These are phyloP conservation scores for Diaporthe helianthi DNA, from an alignment of 2,329 filamentous ascomycete species.

Conservation along the genomic window DNA sequence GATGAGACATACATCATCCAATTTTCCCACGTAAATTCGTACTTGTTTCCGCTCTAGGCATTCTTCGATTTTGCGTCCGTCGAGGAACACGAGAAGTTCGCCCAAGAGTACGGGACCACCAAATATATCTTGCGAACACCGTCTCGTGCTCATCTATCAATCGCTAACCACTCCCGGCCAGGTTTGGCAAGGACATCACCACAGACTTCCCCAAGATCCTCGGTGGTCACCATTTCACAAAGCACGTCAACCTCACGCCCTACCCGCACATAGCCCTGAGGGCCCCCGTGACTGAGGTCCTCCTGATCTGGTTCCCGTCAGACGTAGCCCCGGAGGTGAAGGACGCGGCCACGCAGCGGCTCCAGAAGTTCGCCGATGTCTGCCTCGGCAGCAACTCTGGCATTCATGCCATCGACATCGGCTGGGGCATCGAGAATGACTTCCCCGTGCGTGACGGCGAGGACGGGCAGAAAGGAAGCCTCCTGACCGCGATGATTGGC, in stretches of 20 bases:
- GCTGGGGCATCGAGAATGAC: slow-evolving; percentile 45
- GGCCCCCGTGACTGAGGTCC: slow-evolving; percentile 35
- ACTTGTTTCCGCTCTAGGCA: background rate
- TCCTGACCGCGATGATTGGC: slow-evolving; percentile 43
- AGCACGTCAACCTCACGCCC: slow-evolving; percentile 36
- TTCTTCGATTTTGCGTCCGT: slow-evolving; percentile 41
- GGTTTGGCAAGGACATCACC: slow-evolving; percentile 35
- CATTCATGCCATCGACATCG: slow-evolving; percentile 34
- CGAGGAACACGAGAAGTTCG: slow-evolving; percentile 38
- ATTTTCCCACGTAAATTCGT: too few relatives aligned
- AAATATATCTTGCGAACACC: background rate
- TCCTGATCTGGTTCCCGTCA: slow-evolving; percentile 34
- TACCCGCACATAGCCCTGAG: slow-evolving; percentile 32
- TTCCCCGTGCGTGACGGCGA: slow-evolving; percentile 41
- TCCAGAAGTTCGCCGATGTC: slow-evolving; percentile 34
- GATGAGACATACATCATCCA: background rate
- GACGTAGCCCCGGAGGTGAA: slow-evolving; percentile 23
- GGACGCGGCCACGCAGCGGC: background rate
- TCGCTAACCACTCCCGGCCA: slow-evolving; percentile 1
- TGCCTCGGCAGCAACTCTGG: slow-evolving; percentile 25
- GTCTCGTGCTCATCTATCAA: background rate
- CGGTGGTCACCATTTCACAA: slow-evolving; percentile 36
- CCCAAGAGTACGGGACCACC: slow-evolving; percentile 35
- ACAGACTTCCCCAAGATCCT: slow-evolving; percentile 36
- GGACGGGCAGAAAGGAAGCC: slow-evolving; percentile 39